These are phyloP conservation scores for Penicillium odoratum DNA, from an alignment of 495 filamentous ascomycete species.

Conservation along the genomic window DNA sequence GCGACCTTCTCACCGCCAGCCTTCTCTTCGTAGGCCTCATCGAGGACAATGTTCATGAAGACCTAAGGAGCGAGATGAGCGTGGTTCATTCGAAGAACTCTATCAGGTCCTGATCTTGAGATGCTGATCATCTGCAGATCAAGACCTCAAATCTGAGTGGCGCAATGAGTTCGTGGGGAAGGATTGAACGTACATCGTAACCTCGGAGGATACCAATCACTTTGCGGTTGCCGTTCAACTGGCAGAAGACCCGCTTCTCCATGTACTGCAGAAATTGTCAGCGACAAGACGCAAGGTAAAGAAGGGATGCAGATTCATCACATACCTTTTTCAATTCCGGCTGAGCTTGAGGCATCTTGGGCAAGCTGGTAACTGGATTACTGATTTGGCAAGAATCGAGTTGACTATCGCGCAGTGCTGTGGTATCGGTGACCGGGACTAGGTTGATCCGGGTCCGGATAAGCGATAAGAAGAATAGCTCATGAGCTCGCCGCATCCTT, in stretches of 20 bases:
- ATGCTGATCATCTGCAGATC: not conserved
- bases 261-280: constrained; percentile 73
- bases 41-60: constrained; percentile 96
- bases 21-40: constrained; percentile 97
- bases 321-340: constrained; percentile 96
- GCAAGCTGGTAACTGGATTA: constrained; percentile 22
- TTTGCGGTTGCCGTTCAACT: constrained; percentile 95
- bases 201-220: constrained; percentile 92
- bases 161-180: not conserved
- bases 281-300: constrained; percentile 1
- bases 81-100: not conserved
- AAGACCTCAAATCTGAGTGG: not conserved
- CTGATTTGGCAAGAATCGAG: constrained; percentile 13
- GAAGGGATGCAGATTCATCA: not conserved
- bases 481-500: constrained; percentile 7
- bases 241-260: constrained; percentile 97
- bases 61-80: constrained; percentile 56
- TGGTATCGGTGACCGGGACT: constrained; percentile 35
- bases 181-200: constrained; percentile 76
- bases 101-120: not conserved
- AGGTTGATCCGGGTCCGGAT: constrained; percentile 33
- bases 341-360: constrained; percentile 96
- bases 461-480: constrained; percentile 31
- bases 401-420: constrained; percentile 20
- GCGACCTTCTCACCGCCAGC: constrained; percentile 85